Evolutionary conservation across 1,284 basidiomycete species (phyloP).

Genomic region (Kwoniella shivajii): DNA sequence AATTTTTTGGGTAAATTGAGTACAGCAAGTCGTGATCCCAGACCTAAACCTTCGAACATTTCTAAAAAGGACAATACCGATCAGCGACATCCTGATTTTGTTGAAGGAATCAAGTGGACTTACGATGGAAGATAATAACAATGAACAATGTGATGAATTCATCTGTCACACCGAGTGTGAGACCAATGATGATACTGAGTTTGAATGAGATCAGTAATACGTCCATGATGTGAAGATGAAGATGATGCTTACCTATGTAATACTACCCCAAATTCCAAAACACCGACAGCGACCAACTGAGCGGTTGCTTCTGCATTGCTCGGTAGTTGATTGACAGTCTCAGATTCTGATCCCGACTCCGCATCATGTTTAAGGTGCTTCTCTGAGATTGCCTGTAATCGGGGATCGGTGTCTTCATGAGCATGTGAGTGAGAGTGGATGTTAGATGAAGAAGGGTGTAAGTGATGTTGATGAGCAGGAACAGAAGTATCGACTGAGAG

Average conservation of each 20-base stretch:
- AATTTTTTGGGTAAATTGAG: slow-evolving; percentile 66
- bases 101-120: slow-evolving; percentile 27
- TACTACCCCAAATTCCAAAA: slow-evolving; percentile 77
- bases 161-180: slow-evolving; percentile 85
- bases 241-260: slow-evolving; percentile 69
- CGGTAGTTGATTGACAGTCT: slow-evolving; percentile 29
- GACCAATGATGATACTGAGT: slow-evolving; percentile 73
- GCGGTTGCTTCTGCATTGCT: slow-evolving; percentile 56
- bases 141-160: slow-evolving; percentile 83
- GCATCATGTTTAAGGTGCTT: slow-evolving; percentile 14
- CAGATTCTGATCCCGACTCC: slow-evolving; percentile 14
- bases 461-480: slow-evolving; percentile 27
- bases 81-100: background rate
- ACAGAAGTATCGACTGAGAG: slow-evolving; percentile 34
- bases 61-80: background rate
- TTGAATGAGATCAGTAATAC: background rate
- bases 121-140: slow-evolving; percentile 88
- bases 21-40: slow-evolving; percentile 76
- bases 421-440: slow-evolving; percentile 7
- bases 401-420: slow-evolving; percentile 1
- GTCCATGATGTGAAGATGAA: slow-evolving; percentile 44
- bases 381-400: background rate
- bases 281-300: slow-evolving; percentile 69
- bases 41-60: slow-evolving; percentile 63
- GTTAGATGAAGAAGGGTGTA: slow-evolving; percentile 26